Evolutionary conservation across 1,284 basidiomycete genomes (phyloP).

Genomic region (Tylopilus sp.): DNA sequence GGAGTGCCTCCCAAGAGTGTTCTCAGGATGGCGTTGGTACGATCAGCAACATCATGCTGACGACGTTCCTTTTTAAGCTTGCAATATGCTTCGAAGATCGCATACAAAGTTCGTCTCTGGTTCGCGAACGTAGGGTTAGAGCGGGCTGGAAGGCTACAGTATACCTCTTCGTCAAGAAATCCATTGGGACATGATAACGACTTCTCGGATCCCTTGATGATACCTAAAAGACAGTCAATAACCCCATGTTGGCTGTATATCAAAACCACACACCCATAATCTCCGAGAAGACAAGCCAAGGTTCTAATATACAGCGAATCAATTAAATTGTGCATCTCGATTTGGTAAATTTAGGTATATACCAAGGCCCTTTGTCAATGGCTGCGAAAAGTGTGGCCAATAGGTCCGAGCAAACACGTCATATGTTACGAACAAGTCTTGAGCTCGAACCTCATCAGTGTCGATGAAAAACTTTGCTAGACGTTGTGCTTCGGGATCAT

Average conservation of each 20-base stretch:
- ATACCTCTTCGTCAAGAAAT: conserved; percentile 46
- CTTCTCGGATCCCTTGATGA: conserved; percentile 66
- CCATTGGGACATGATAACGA: conserved; percentile 38
- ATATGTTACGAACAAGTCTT: conserved; percentile 44
- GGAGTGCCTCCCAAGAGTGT: conserved; percentile 32
- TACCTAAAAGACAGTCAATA: conserved; percentile 41
- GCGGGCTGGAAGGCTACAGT: conserved; percentile 49
- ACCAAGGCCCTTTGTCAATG: conserved; percentile 57
- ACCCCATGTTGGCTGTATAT: not conserved
- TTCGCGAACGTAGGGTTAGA: conserved; percentile 55
- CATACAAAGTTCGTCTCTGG: conserved; percentile 51
- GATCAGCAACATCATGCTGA: conserved; percentile 64
- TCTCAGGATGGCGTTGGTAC: conserved; percentile 57
- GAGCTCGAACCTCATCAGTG: conserved; percentile 14
- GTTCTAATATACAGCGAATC: conserved; percentile 41
- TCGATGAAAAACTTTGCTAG: conserved; percentile 17
- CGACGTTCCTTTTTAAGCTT: conserved; percentile 44
- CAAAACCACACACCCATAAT: conserved; percentile 50
- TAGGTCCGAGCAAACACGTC: conserved; percentile 53
- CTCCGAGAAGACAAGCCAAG: conserved; percentile 66
- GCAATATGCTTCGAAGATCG: conserved; percentile 55
- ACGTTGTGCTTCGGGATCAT: conserved; percentile 7
- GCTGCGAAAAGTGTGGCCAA: conserved; percentile 64
- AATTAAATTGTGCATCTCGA: not conserved
- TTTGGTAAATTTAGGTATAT: conserved; percentile 5